A percentile compares a stretch with the other conserved stretches of the same genome.
These are phyloP conservation scores for Ormosia emarginata DNA, from an alignment of 306 rosid genomes.

Conservation along the genomic window DNA sequence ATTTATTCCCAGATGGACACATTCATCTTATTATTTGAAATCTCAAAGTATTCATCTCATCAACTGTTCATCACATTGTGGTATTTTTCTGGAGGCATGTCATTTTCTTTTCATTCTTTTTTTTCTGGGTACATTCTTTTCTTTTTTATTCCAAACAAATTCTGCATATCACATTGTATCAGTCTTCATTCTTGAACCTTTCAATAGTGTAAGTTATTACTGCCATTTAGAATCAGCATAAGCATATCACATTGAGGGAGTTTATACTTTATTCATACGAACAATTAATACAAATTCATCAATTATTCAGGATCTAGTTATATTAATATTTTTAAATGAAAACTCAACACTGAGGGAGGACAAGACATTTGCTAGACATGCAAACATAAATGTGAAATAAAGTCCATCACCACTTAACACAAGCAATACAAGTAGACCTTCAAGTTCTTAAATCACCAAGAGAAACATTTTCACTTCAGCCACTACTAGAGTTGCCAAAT, in stretches of 20 bases:
- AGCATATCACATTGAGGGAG: neutral
- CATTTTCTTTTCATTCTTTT: neutral
- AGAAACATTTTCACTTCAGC: neutral
- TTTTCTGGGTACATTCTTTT: no score
- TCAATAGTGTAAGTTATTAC: neutral
- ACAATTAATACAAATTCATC: neutral
- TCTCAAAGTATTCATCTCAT: neutral
- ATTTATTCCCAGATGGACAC: neutral
- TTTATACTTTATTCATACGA: neutral
- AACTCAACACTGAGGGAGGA: neutral
- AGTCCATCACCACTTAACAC: neutral
- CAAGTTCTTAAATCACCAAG: neutral
- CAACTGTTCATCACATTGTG: neutral
- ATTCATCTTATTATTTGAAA: constrained; percentile 1
- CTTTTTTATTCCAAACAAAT: neutral
- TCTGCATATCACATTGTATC: neutral
- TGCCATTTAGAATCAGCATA: neutral
- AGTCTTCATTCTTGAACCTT: constrained; percentile 10
- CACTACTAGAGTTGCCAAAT: neutral
- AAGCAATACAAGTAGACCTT: neutral
- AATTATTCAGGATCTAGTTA: neutral
- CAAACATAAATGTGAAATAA: constrained; percentile 13
- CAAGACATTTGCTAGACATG: neutral
- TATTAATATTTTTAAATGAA: neutral
- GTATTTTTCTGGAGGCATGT: neutral